Percentiles rank a stretch among this genome's conserved stretches.
Evolutionary conservation across 129 eudicot species (phyloP).

Genomic region (Escallonia rubra): DNA sequence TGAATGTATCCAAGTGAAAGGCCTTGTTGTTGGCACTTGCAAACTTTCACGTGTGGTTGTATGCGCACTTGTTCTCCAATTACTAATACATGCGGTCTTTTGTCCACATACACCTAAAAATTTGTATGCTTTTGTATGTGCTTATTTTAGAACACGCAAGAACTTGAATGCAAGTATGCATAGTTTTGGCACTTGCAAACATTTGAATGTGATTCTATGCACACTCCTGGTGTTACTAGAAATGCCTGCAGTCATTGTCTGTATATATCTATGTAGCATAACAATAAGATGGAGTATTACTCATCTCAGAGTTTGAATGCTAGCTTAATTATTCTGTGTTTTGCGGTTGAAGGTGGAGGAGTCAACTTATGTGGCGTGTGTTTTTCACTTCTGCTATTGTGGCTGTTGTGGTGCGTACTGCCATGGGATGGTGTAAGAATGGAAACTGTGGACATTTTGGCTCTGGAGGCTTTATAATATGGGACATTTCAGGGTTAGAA

Average conservation of each 20-base stretch:
- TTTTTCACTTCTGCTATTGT: conserved; percentile 99
- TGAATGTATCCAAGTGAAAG: too few species aligned
- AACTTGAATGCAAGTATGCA: background rate
- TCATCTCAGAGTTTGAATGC: background rate
- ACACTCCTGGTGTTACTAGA: background rate
- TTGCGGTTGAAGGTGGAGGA: conserved; percentile 85
- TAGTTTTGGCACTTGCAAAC: background rate
- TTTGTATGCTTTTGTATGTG: background rate
- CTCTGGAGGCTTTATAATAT: conserved; percentile 96
- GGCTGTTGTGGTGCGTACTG: conserved; percentile 93
- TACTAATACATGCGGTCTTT: background rate
- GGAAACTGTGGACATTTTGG: conserved; percentile 96
- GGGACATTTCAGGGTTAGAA: conserved; percentile 90
- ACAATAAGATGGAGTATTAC: too few species aligned
- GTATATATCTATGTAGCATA: too few species aligned
- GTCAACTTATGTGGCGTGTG: conserved; percentile 99
- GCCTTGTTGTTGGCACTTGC: too few species aligned
- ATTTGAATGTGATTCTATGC: background rate
- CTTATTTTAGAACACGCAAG: background rate
- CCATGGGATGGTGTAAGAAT: conserved; percentile 97
- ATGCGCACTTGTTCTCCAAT: background rate
- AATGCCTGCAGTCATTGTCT: too few species aligned
- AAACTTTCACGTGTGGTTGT: background rate
- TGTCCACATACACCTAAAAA: too few species aligned
- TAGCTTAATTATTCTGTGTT: conserved; percentile 1